phyloP scores from a whole-genome alignment of 306 rosid species.

The Dicorynia guianensis region DNA sequence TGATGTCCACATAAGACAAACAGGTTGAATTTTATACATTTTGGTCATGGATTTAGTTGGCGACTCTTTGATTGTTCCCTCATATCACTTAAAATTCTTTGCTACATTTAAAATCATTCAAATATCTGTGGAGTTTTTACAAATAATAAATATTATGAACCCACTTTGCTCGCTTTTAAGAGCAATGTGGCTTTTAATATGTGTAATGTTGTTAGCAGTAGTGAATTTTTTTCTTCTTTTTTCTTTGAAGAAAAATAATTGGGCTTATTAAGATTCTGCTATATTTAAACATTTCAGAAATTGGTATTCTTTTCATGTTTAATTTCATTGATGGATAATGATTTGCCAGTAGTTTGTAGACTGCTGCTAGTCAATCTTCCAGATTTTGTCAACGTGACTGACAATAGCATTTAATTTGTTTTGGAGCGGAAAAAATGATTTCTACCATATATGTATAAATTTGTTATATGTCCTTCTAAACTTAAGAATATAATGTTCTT shows the following conservation, averaged over 20 bases:
- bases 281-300: constrained; percentile 11
- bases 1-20: not conserved
- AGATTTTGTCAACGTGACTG: not conserved
- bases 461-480: not conserved
- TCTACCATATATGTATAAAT: not conserved
- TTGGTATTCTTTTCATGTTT: not conserved
- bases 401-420: constrained; percentile 20
- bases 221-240: not conserved
- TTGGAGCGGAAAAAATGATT: constrained; percentile 5
- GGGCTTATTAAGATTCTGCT: too few relatives aligned
- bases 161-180: not conserved
- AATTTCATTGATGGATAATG: constrained; percentile 1
- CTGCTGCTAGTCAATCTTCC: not conserved
- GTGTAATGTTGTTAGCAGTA: not conserved
- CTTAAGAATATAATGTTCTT: not conserved
- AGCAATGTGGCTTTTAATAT: not conserved
- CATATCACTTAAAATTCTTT: not conserved
- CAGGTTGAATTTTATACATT: not conserved
- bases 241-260: too few relatives aligned
- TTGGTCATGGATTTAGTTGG: not conserved
- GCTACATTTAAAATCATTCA: not conserved
- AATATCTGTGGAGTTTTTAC: not conserved
- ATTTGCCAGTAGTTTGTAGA: constrained; percentile 6
- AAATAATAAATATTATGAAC: not conserved
- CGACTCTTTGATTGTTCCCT: not conserved